Evolutionary conservation across 805 yeast genomes (phyloP), one percentile per base, ranked within the genome.

Genomic region (Sugiyamaella smithiae): DNA sequence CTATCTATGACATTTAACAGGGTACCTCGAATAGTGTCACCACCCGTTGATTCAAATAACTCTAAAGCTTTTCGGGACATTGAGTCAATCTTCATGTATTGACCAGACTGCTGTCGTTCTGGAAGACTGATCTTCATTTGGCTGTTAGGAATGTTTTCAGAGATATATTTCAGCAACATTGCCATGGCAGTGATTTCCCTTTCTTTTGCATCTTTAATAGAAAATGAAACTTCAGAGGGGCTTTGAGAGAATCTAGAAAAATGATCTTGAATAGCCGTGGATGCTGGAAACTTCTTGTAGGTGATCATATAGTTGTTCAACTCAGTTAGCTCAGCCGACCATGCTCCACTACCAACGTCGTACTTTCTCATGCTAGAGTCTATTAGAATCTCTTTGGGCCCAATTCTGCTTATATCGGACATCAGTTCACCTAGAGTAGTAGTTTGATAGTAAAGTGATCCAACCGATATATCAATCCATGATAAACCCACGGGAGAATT

Each of bases 401-500:
- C 75, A 5, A 93, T 81, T 50, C 97, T 74, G 0, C 91, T 73
- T 1, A 93, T 68, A 36, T 88, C 88, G 4, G 93, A 76, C 43
- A 82, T 73, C 2, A 90, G 66, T 22, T 81, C 83, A 4, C 72
- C 76, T 17, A 83, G 60, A 0, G 76, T 73, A 0, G 87, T 78
- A 42, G 78, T 77, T 59, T 88, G 87, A 2, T 84, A 85, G 58
- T 73, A 80, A 40, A 88, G 77, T 19, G 81, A 81, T 0, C 98
- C 97, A 1, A 91, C 80, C 0, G 93, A 84, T 0, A 91, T 71
- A 67, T 93, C 99, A 37, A 84, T 77, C 98, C 98, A 93, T 24
- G 89, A 76, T 1, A 93, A 58, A 0, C 96, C 96, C 2, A 89
- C 73, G 20, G 72, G 71, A 17, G 76, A 74, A 8, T 67, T 62